phyloP scores from a whole-genome alignment of 2,329 filamentous ascomycete species.

The Lizonia empirigonia region DNA sequence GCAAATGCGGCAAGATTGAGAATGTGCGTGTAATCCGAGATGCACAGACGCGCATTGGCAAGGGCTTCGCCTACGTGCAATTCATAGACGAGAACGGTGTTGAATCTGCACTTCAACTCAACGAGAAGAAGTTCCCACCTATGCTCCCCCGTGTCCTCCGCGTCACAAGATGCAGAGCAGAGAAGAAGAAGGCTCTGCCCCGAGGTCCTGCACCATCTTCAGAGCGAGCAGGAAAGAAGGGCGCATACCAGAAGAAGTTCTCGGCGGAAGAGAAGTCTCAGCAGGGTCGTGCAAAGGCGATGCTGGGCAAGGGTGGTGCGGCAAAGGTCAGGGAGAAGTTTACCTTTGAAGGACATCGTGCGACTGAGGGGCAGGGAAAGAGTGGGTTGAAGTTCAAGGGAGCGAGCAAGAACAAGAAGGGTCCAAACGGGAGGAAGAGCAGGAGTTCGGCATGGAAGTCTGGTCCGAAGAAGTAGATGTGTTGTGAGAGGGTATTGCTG shows the following conservation, averaged over 20 bases:
- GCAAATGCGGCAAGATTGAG: constrained; percentile 80
- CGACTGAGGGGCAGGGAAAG: constrained; percentile 68
- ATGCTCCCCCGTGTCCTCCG: constrained; percentile 89
- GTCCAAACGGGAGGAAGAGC: constrained; percentile 51
- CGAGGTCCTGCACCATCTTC: constrained; percentile 40
- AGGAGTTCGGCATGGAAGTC: constrained; percentile 55
- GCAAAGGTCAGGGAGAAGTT: constrained; percentile 69
- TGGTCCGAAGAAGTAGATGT: constrained; percentile 14
- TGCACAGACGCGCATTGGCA: constrained; percentile 86
- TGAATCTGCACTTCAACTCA: constrained; percentile 84
- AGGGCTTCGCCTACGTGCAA: constrained; percentile 97
- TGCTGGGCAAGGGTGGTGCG: constrained; percentile 73
- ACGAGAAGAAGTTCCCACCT: constrained; percentile 92
- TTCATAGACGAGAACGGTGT: constrained; percentile 87
- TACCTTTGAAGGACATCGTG: constrained; percentile 81
- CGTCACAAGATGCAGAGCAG: constrained; percentile 81
- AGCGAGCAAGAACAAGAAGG: constrained; percentile 59
- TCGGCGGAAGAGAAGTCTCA: constrained; percentile 72
- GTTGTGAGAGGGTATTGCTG: neutral
- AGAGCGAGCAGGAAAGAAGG: constrained; percentile 26
- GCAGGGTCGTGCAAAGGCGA: constrained; percentile 73
- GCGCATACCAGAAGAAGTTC: constrained; percentile 70
- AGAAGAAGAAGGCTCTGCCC: constrained; percentile 48
- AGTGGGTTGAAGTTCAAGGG: constrained; percentile 64
- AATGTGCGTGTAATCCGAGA: constrained; percentile 93